Percentiles rank a stretch among this genome's conserved stretches.
phyloP scores from a whole-genome alignment of 1,284 basidiomycete species.

The Boletus subluridellus region DNA sequence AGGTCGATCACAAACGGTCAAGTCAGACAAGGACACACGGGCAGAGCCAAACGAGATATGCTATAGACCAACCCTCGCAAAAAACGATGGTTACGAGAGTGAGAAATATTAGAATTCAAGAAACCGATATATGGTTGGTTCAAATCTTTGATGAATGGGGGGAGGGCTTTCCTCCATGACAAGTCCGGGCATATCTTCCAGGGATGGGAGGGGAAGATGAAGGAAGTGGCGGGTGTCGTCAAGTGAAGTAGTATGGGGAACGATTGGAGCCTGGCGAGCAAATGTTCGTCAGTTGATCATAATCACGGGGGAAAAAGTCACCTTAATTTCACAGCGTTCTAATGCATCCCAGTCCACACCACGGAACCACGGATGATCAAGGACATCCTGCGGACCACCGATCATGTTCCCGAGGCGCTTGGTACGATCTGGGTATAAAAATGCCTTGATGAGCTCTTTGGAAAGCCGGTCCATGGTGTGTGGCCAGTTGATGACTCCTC shows the following conservation, averaged over 20 bases:
- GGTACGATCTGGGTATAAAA: slow-evolving; percentile 90
- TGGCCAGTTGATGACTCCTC: slow-evolving; percentile 91
- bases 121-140: slow-evolving; percentile 65
- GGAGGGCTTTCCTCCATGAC: slow-evolving; percentile 56
- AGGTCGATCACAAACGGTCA: not conserved
- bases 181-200: slow-evolving; percentile 76
- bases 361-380: slow-evolving; percentile 94
- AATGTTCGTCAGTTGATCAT: slow-evolving; percentile 13
- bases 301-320: slow-evolving; percentile 31
- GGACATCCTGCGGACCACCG: slow-evolving; percentile 85
- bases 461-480: slow-evolving; percentile 80
- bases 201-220: slow-evolving; percentile 66
- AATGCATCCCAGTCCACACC: slow-evolving; percentile 88
- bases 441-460: slow-evolving; percentile 74
- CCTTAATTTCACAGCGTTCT: slow-evolving; percentile 75
- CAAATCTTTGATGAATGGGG: slow-evolving; percentile 57
- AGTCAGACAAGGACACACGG: slow-evolving; percentile 8
- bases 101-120: slow-evolving; percentile 59
- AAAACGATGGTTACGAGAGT: not conserved
- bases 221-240: slow-evolving; percentile 82
- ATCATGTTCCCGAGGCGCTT: slow-evolving; percentile 94
- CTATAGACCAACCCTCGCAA: slow-evolving; percentile 24
- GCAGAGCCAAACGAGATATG: slow-evolving; percentile 19
- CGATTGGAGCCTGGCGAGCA: slow-evolving; percentile 65
- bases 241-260: slow-evolving; percentile 70